Conservation (phyloP, 768 basidiomycete species). For the Lentinula raphanica region DNA sequence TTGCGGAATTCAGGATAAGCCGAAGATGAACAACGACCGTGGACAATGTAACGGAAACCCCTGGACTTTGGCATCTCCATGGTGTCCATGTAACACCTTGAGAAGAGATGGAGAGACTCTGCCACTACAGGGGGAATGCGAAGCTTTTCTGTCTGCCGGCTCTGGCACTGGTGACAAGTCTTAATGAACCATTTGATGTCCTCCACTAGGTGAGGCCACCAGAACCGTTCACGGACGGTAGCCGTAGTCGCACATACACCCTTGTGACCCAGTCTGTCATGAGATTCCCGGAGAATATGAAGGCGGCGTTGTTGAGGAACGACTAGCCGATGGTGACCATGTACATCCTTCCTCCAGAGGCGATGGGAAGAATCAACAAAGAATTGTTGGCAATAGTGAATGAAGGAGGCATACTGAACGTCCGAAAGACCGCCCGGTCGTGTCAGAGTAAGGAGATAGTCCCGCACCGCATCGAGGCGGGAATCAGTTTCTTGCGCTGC, state of each 20-base stretch:
- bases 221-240: constrained; percentile 6
- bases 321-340: no score
- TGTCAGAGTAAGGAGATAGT: no score
- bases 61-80: constrained; percentile 21
- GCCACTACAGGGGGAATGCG: constrained; percentile 24
- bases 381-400: no score
- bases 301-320: no score
- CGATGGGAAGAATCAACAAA: no score
- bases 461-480: no score
- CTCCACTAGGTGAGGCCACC: constrained; percentile 9
- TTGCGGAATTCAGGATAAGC: constrained; percentile 18
- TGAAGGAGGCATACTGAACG: no score
- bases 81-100: constrained; percentile 21
- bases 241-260: neutral
- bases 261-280: no score
- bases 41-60: constrained; percentile 21
- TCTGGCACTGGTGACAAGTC: constrained; percentile 10
- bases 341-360: no score
- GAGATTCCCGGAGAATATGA: no score
- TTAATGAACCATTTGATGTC: constrained; percentile 10
- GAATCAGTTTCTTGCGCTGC: no score
- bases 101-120: constrained; percentile 20
- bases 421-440: no score
- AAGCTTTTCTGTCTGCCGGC: neutral
- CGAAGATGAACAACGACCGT: constrained; percentile 20